phyloP scores from a whole-genome alignment of 169 alveolate genomes.

The Besnoitia besnoiti region DNA sequence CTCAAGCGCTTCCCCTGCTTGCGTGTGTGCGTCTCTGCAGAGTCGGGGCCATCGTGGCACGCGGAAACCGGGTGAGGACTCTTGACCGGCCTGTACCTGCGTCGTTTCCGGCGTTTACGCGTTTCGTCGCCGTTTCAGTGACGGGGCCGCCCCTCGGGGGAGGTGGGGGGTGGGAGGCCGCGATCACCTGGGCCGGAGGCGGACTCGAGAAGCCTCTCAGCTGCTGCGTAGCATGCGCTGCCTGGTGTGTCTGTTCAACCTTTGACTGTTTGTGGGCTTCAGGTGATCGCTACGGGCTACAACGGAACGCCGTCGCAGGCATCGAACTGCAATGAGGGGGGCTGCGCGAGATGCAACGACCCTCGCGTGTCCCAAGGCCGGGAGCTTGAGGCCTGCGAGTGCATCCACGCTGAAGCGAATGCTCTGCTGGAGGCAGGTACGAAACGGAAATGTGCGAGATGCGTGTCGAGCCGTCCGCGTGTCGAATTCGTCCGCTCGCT shows the following conservation, averaged over 20 bases:
- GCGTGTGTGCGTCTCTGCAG: constrained; percentile 9
- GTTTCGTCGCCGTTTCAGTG: background rate
- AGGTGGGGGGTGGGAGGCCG: no score
- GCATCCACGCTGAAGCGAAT: constrained; percentile 89
- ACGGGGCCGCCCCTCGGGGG: no score
- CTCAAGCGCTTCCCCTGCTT: background rate
- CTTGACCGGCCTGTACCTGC: background rate
- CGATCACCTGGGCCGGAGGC: background rate
- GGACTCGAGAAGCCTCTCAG: background rate
- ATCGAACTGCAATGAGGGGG: constrained; percentile 85
- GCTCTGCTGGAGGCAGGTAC: constrained; percentile 83
- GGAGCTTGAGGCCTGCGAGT: constrained; percentile 84
- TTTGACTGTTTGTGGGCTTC: background rate
- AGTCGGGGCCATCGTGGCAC: constrained; percentile 85
- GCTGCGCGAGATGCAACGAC: constrained; percentile 83
- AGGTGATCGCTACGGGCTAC: constrained; percentile 86
- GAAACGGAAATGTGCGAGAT: background rate
- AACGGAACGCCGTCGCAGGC: constrained; percentile 87
- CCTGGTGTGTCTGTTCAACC: background rate
- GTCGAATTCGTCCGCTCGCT: no score
- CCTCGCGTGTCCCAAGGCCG: constrained; percentile 76
- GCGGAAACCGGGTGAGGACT: constrained; percentile 69
- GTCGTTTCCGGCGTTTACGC: background rate
- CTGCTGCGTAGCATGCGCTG: background rate
- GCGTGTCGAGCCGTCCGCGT: no score